Evolutionary conservation across 2,329 filamentous ascomycete genomes (phyloP), one percentile per base, ranked within the genome.

Genomic region (Hypomyces rosellus): DNA sequence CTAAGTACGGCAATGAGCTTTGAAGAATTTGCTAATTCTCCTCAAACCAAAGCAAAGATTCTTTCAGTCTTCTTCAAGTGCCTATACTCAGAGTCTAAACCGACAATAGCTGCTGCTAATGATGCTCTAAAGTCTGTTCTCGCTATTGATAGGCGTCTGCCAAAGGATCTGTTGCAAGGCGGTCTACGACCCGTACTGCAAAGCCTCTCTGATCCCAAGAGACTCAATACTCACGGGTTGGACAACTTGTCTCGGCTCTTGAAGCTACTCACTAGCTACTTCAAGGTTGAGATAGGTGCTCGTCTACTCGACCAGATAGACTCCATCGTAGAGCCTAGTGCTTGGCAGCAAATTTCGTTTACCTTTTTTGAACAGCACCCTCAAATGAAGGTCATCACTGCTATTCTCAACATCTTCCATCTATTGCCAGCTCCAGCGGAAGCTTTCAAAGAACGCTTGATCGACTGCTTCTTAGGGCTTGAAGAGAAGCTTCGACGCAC

Each of bases 41-140:
- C 80, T 1, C 50, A 46, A 14, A 84, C 81, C 0, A 74, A 84
- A 46, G 77, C 73, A 1, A 83, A 82, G 62, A 95, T 97, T 44
- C 91, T 99, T 15, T 84, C 88, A 0, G 90, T 97, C 1, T 99
- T 99, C 72, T 99, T 99, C 78, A 97, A 96, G 64, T 95, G 89
- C 36, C 75, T 99, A 1, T 99, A 99, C 67, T 92, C 89, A 0
- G 90, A 95, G 63, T 95, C 91, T 3, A 85, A 87, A 43, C 88
- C 91, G 38, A 95, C 95, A 2, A 95, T 96, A 48, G 88, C 93
- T 52, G 92, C 93, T 4, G 93, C 95, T 6, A 96, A 96, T 63
- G 85, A 89, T 55, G 92, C 92, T 3, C 69, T 99, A 51, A 90
- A 89, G 61, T 87, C 88, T 20, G 91, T 97, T 8, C 77, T 99